Conservation (phyloP, 2,329 filamentous ascomycete genomes). For the Blastomyces emzantsi region DNA sequence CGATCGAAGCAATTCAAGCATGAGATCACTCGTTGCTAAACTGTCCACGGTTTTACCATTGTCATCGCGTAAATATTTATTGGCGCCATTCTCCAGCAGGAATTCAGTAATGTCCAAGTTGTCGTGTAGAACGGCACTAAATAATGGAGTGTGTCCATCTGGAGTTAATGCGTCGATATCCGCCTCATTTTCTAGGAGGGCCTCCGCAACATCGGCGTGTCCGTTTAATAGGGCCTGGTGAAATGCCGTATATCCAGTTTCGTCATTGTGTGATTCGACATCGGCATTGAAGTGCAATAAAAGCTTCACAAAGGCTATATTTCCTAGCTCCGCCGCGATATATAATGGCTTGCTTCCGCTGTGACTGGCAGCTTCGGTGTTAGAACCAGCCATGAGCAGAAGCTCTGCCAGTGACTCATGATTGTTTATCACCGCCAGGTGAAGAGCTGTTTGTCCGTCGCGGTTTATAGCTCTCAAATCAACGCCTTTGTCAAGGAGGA, state of each 20-base stretch:
- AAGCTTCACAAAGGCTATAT: neutral
- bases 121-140: constrained; percentile 9
- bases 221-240: constrained; percentile 3
- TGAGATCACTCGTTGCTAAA: constrained; percentile 3
- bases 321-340: constrained; percentile 4
- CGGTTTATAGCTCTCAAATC: constrained; percentile 1
- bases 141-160: constrained; percentile 5
- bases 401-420: neutral
- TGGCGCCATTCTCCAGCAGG: constrained; percentile 12
- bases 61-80: constrained; percentile 9
- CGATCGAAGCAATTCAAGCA: constrained; percentile 10
- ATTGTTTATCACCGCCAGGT: constrained; percentile 3
- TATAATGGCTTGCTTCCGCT: constrained; percentile 4
- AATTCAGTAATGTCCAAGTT: constrained; percentile 9
- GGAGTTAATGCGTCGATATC: constrained; percentile 7
- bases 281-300: constrained; percentile 6
- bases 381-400: constrained; percentile 2
- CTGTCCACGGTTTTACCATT: constrained; percentile 10
- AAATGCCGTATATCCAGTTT: constrained; percentile 6
- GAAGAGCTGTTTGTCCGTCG: constrained; percentile 9
- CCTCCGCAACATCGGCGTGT: constrained; percentile 4
- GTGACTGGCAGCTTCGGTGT: constrained; percentile 1
- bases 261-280: constrained; percentile 6
- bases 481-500: constrained; percentile 1
- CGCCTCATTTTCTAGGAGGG: neutral